phyloP scores from a whole-genome alignment of 164 flowering plant genomes.

The Liquidambar formosana region DNA sequence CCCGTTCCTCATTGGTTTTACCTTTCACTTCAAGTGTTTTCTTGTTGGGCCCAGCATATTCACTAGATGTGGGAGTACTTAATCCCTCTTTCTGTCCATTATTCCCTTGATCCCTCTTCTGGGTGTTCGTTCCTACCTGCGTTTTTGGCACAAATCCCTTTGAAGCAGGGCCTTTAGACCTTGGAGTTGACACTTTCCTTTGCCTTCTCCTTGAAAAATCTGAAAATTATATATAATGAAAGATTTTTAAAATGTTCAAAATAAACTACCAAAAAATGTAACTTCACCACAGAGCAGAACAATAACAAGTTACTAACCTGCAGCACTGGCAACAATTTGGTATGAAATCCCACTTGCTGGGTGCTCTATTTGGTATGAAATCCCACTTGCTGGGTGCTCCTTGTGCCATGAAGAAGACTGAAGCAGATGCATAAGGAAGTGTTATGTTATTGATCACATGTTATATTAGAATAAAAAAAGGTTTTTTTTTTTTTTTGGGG shows the following conservation, averaged over 20 bases:
- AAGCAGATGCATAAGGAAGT: constrained; percentile 17
- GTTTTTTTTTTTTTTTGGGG: too few relatives aligned
- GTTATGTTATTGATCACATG: too few relatives aligned
- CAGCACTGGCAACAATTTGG: constrained; percentile 48
- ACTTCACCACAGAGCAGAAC: not conserved
- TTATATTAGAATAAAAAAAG: too few relatives aligned
- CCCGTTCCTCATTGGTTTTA: constrained; percentile 26
- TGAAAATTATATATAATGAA: constrained; percentile 19
- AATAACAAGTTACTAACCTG: constrained; percentile 41
- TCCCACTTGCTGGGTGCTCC: constrained; percentile 26
- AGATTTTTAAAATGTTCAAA: not conserved
- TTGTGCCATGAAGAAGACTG: constrained; percentile 42
- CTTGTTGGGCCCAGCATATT: constrained; percentile 23
- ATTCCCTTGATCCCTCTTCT: constrained; percentile 47
- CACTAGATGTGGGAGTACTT: constrained; percentile 22
- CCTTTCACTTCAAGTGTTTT: constrained; percentile 25
- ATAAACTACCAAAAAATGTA: not conserved
- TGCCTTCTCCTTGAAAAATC: constrained; percentile 75
- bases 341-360: constrained; percentile 30
- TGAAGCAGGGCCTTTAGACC: constrained; percentile 48
- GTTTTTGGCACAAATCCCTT: constrained; percentile 62
- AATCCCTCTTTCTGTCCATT: constrained; percentile 39
- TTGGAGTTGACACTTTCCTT: constrained; percentile 46
- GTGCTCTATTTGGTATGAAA: constrained; percentile 31
- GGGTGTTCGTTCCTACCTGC: constrained; percentile 44